A percentile compares a stretch with the other conserved stretches of the same genome.
Evolutionary conservation across 768 basidiomycete genomes (phyloP).

Genomic region (Chalciporus chontae): DNA sequence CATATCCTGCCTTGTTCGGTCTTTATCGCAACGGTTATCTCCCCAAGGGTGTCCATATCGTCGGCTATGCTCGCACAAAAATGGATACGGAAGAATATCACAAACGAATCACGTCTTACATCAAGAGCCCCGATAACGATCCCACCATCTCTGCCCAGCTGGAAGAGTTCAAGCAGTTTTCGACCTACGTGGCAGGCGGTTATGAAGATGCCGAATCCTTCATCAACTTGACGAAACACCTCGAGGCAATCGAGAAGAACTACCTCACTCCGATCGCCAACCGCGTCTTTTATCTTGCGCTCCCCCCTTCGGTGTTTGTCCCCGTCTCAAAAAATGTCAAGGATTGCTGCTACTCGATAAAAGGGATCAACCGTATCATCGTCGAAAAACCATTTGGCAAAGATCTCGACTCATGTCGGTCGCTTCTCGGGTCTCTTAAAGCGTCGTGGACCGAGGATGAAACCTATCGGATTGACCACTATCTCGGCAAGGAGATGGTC

Average conservation of each 20-base stretch:
- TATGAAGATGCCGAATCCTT: slow-evolving; percentile 88
- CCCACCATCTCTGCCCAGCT: slow-evolving; percentile 56
- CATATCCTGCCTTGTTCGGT: slow-evolving; percentile 91
- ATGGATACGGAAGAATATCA: slow-evolving; percentile 85
- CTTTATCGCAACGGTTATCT: slow-evolving; percentile 80
- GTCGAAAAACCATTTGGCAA: slow-evolving; percentile 99
- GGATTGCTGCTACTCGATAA: slow-evolving; percentile 69
- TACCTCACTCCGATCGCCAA: slow-evolving; percentile 65
- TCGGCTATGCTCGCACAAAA: slow-evolving; percentile 96
- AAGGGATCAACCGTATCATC: slow-evolving; percentile 86
- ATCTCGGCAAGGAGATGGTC: slow-evolving; percentile 99
- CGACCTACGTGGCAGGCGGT: slow-evolving; percentile 79
- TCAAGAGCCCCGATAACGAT: slow-evolving; percentile 74
- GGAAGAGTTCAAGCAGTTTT: slow-evolving; percentile 78
- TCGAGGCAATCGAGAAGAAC: slow-evolving; percentile 72
- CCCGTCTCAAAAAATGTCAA: slow-evolving; percentile 82
- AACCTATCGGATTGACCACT: slow-evolving; percentile 99
- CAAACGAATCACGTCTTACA: slow-evolving; percentile 78
- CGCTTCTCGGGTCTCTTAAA: slow-evolving; percentile 77
- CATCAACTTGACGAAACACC: slow-evolving; percentile 66
- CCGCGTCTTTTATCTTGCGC: slow-evolving; percentile 94
- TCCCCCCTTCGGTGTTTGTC: slow-evolving; percentile 96
- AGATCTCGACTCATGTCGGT: slow-evolving; percentile 80
- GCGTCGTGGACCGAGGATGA: slow-evolving; percentile 92
- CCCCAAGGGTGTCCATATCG: slow-evolving; percentile 80